These are phyloP conservation scores for Microthlaspi erraticum DNA, from an alignment of 345 rosid species.

Conservation along the genomic window DNA sequence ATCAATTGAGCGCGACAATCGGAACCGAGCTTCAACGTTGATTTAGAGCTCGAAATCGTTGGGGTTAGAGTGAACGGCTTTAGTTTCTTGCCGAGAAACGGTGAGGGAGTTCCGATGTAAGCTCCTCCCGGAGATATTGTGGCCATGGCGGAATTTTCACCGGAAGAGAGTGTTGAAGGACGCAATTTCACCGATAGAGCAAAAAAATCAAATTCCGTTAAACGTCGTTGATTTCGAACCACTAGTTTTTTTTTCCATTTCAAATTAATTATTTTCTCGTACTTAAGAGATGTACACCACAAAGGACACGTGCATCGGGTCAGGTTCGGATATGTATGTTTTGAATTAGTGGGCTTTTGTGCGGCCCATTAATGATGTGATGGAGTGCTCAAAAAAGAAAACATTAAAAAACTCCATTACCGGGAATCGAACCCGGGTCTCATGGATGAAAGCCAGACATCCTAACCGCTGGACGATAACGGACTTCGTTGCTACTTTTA, in stretches of 20 bases:
- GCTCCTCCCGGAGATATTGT: conserved; percentile 63
- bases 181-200: neutral
- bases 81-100: conserved; percentile 72
- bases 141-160: conserved; percentile 55
- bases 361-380: too few species aligned
- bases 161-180: conserved; percentile 28
- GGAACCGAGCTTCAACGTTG: conserved; percentile 42
- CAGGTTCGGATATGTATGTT: conserved; percentile 18
- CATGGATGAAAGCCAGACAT: conserved; percentile 98
- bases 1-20: conserved; percentile 58
- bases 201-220: neutral
- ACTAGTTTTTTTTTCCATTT: conserved; percentile 18
- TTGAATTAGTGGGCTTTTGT: conserved; percentile 4
- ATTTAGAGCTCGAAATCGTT: conserved; percentile 41
- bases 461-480: conserved; percentile 99
- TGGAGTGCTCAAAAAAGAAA: too few species aligned
- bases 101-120: conserved; percentile 52
- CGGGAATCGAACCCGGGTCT: conserved; percentile 99
- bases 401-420: conserved; percentile 60
- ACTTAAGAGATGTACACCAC: conserved; percentile 11
- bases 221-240: conserved; percentile 36
- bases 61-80: conserved; percentile 41
- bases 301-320: conserved; percentile 14
- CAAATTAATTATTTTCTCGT: neutral
- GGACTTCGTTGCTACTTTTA: conserved; percentile 45